Evolutionary conservation across 805 yeast genomes (phyloP).

Genomic region (Vanderwaltozyma yarrowii): DNA sequence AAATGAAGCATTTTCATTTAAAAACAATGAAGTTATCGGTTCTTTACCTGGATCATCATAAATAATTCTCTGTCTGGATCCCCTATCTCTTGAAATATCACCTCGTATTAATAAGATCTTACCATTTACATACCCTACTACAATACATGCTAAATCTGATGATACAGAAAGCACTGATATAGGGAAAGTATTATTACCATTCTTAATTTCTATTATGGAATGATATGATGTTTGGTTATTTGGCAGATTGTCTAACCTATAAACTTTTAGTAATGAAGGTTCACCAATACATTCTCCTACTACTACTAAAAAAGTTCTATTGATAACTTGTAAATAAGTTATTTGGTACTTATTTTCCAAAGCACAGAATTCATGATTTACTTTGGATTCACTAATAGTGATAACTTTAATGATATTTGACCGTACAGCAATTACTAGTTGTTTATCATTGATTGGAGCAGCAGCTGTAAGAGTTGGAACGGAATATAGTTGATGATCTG

Average conservation of each 20-base stretch:
- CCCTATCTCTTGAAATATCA: conserved; percentile 78
- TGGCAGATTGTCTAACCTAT: conserved; percentile 53
- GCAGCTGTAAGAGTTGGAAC: conserved; percentile 64
- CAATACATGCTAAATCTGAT: conserved; percentile 20
- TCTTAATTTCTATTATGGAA: conserved; percentile 51
- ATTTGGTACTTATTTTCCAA: conserved; percentile 58
- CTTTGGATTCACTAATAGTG: conserved; percentile 35
- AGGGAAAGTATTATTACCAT: conserved; percentile 72
- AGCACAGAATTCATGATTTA: conserved; percentile 46
- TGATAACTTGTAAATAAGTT: conserved; percentile 42
- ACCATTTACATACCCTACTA: conserved; percentile 42
- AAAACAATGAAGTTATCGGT: conserved; percentile 70
- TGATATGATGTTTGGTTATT: conserved; percentile 35
- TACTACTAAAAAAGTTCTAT: conserved; percentile 47
- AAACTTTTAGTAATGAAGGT: conserved; percentile 58
- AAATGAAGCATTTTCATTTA: conserved; percentile 39
- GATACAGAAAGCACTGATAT: conserved; percentile 29
- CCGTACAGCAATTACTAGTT: conserved; percentile 50
- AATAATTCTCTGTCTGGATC: conserved; percentile 75
- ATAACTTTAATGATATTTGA: conserved; percentile 48
- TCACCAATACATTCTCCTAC: conserved; percentile 66
- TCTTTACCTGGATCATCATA: conserved; percentile 52
- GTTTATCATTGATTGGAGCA: conserved; percentile 40
- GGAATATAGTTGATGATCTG: conserved; percentile 59
- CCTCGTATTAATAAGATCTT: conserved; percentile 75